Conservation (phyloP, 2,329 filamentous ascomycete species). For the Alternaria arbusti region DNA sequence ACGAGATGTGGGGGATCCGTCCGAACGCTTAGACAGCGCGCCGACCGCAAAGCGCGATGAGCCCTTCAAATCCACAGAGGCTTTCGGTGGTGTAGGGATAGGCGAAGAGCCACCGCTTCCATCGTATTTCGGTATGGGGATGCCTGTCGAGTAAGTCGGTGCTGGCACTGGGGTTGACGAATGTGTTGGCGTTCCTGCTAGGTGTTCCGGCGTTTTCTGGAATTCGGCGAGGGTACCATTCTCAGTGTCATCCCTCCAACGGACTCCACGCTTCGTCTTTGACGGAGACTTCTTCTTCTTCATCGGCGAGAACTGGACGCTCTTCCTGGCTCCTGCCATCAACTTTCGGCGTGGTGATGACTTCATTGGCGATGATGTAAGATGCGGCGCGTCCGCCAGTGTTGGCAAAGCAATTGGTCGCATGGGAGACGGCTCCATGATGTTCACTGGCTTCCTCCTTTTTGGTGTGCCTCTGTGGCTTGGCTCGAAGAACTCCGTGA, state of each 20-base stretch:
- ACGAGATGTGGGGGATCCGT: slow-evolving; percentile 68
- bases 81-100: slow-evolving; percentile 62
- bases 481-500: slow-evolving; percentile 72
- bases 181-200: slow-evolving; percentile 63
- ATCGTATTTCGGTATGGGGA: slow-evolving; percentile 31
- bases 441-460: slow-evolving; percentile 62
- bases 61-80: slow-evolving; percentile 65
- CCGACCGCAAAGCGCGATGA: slow-evolving; percentile 85
- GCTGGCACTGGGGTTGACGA: slow-evolving; percentile 61
- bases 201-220: slow-evolving; percentile 83
- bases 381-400: slow-evolving; percentile 43
- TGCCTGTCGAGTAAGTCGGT: slow-evolving; percentile 58
- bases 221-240: slow-evolving; percentile 88
- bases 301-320: slow-evolving; percentile 80
- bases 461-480: slow-evolving; percentile 78
- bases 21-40: slow-evolving; percentile 73
- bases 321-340: slow-evolving; percentile 67
- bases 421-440: slow-evolving; percentile 56
- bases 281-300: slow-evolving; percentile 75
- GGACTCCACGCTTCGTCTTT: slow-evolving; percentile 74
- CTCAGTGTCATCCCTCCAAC: slow-evolving; percentile 92
- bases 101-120: slow-evolving; percentile 59
- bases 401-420: slow-evolving; percentile 48
- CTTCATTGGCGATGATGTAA: slow-evolving; percentile 71
- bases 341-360: slow-evolving; percentile 77